Conservation (phyloP, 1,284 basidiomycete species). For the Gymnopus androsaceus region DNA sequence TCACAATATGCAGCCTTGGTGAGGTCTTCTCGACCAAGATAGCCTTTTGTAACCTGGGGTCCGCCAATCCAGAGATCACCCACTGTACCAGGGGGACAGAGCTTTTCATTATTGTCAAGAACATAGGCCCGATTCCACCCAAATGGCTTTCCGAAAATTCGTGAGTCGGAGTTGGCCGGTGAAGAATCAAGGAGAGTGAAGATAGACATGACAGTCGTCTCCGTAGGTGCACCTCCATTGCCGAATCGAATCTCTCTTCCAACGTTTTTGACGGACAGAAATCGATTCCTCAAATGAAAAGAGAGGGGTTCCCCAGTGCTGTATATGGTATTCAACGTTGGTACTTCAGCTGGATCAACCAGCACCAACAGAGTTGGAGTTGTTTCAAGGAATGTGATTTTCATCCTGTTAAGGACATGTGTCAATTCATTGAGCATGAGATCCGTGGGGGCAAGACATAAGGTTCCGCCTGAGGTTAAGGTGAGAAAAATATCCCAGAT, state of each 20-base stretch:
- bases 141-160: not conserved
- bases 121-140: not conserved
- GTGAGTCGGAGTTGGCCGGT: not conserved
- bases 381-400: slow-evolving; percentile 5
- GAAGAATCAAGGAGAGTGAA: not conserved
- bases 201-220: slow-evolving; percentile 3
- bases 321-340: not conserved
- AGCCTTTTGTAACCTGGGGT: slow-evolving; percentile 14
- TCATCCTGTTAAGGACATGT: slow-evolving; percentile 6
- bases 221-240: slow-evolving; percentile 6
- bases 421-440: not conserved
- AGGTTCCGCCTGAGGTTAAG: slow-evolving; percentile 8
- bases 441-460: slow-evolving; percentile 1
- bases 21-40: slow-evolving; percentile 8
- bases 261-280: not conserved
- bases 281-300: not conserved
- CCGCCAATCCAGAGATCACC: slow-evolving; percentile 14
- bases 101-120: not conserved
- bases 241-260: not conserved
- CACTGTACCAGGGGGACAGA: not conserved
- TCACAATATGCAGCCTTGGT: slow-evolving; percentile 8
- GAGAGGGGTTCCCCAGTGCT: not conserved
- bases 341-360: not conserved
- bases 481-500: slow-evolving; percentile 16
- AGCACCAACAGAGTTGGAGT: slow-evolving; percentile 5